Evolutionary conservation across 2,329 filamentous ascomycete species (phyloP).

Genomic region (Neoscytalidium dimidiatum): DNA sequence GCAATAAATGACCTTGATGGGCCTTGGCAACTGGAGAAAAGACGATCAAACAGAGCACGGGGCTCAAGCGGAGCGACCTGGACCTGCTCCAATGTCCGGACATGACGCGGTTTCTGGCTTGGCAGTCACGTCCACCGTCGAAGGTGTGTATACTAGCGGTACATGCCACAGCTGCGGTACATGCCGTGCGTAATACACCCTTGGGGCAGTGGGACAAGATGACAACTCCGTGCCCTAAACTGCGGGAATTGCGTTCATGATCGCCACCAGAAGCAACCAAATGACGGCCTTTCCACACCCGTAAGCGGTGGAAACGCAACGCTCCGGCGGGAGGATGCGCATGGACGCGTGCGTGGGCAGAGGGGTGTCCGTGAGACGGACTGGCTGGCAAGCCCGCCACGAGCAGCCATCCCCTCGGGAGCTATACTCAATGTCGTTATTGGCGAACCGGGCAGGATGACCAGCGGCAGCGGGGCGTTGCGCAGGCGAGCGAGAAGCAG

Average conservation of each 20-base stretch:
- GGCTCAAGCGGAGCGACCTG: neutral
- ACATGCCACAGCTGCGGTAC: neutral
- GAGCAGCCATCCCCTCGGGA: neutral
- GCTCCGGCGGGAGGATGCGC: conserved; percentile 1
- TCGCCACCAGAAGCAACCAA: neutral
- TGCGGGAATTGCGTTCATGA: neutral
- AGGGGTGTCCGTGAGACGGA: neutral
- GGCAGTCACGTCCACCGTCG: neutral
- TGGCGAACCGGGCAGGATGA: neutral
- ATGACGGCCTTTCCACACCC: neutral
- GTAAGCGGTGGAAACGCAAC: neutral
- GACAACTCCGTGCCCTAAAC: neutral
- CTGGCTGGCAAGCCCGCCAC: neutral
- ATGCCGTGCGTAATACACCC: neutral
- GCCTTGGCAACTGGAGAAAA: neutral
- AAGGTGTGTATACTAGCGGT: neutral
- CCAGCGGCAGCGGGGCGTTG: conserved; percentile 12
- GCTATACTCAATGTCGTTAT: neutral
- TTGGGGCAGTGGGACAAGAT: neutral
- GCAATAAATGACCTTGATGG: neutral
- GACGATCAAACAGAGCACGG: conserved; percentile 11
- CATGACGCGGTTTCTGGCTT: conserved; percentile 4
- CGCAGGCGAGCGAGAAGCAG: conserved; percentile 1
- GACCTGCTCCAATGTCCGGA: neutral
- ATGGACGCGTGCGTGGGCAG: neutral